These are phyloP conservation scores for Incumbomyces delicatus DNA, from an alignment of 2,329 filamentous ascomycete genomes.

Conservation along the genomic window DNA sequence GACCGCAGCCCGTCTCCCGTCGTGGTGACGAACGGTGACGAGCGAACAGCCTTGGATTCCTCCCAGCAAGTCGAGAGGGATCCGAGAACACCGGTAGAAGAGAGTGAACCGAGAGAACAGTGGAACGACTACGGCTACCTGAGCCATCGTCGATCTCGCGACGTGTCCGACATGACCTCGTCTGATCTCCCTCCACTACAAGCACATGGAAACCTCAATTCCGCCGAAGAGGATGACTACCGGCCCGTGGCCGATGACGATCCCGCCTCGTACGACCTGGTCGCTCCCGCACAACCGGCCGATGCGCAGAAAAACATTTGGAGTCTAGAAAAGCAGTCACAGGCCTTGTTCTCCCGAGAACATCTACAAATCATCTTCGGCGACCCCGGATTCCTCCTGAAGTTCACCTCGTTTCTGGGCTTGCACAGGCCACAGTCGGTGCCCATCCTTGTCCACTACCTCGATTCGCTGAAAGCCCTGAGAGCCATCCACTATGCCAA, in stretches of 20 bases:
- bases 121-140: not conserved
- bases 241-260: conserved; percentile 23
- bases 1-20: not conserved
- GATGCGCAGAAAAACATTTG: conserved; percentile 26
- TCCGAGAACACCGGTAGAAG: not conserved
- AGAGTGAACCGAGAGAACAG: not conserved
- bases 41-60: too few species aligned
- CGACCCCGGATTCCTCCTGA: conserved; percentile 52
- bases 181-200: conserved; percentile 7
- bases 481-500: conserved; percentile 64
- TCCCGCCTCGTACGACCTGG: conserved; percentile 27
- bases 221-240: not conserved
- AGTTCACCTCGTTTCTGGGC: conserved; percentile 59
- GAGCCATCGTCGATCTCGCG: not conserved
- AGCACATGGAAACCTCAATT: not conserved
- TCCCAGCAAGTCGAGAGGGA: not conserved
- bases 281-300: conserved; percentile 23
- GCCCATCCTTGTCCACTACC: conserved; percentile 59
- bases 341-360: conserved; percentile 55
- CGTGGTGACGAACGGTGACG: not conserved
- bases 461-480: conserved; percentile 61
- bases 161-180: not conserved
- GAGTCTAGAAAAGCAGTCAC: conserved; percentile 54
- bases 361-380: conserved; percentile 58
- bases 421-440: conserved; percentile 51